Percentiles rank a stretch among this genome's conserved stretches.
Evolutionary conservation across 352 stramenopile genomes (phyloP).

Genomic region (Blastocystis sp.): DNA sequence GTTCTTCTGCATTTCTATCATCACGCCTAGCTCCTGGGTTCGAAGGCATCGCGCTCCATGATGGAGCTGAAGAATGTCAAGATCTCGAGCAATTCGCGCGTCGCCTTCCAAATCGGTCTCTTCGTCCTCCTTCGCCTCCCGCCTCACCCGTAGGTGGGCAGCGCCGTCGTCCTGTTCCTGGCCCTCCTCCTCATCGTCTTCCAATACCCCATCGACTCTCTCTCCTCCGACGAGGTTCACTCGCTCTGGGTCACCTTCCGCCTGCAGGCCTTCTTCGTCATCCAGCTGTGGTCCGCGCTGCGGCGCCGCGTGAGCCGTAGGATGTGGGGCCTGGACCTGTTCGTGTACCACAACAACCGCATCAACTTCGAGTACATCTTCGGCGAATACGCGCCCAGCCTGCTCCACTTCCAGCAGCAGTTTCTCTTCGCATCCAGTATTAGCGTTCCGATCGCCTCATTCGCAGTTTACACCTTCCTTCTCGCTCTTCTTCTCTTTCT

Average conservation of each 20-base stretch:
- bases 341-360: constrained; percentile 52
- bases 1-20: neutral
- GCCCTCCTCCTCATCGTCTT: constrained; percentile 25
- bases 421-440: constrained; percentile 35
- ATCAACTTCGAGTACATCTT: constrained; percentile 69
- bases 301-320: neutral
- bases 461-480: constrained; percentile 35
- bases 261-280: constrained; percentile 2
- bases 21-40: neutral
- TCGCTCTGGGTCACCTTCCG: constrained; percentile 8
- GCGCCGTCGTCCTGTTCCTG: neutral
- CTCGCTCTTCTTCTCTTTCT: constrained; percentile 28
- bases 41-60: constrained; percentile 2
- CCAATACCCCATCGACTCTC: constrained; percentile 32
- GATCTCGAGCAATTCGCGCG: neutral
- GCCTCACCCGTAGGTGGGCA: neutral
- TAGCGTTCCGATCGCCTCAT: neutral
- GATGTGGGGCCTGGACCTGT: constrained; percentile 68
- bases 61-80: constrained; percentile 26
- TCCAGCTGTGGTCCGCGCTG: constrained; percentile 12
- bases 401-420: constrained; percentile 65
- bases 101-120: constrained; percentile 20
- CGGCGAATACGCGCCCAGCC: constrained; percentile 38
- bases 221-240: constrained; percentile 7
- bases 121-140: neutral